Base-by-base conservation (phyloP, 257 asterid genomes). In the Ajuga chamaepitys region DNA sequence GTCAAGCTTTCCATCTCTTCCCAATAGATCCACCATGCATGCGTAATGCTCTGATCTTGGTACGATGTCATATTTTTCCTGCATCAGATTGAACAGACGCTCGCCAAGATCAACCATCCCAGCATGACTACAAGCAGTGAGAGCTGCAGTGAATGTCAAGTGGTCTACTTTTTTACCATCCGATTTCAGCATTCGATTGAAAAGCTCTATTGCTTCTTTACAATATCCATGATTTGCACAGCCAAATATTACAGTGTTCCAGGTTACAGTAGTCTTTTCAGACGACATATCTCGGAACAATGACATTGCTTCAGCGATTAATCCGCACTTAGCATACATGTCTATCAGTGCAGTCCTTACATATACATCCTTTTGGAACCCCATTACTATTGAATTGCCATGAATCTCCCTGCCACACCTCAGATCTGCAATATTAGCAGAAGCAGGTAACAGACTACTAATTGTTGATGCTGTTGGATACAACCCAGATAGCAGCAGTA, bases 171-270 rank as follows among this genome's bases (percentile, higher is more conserved):
- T 80, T 17, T 42, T 35, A 37, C 70, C 84, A 44, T 78, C 86
- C 58, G 72, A 66, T 38, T 59, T 75, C 20, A 74, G 44, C 95
- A 89, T 82, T 56, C 68, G 61, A 58, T 70, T 28, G 62, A 87
- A 87, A 50, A 89, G 81, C 5, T 72, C 77, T 11, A 87, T 74
- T 18, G 95, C 88, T 71, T 81, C 78, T 0, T 48, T 14, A 45
- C 89, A 77, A 41, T 58, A 70, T 53, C 95, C 97, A 47, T 89
- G 84, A 72, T 89, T 85, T 4, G 94, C 94, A 13, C 68, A 89
- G 5, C 91, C 94, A 47, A 86, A 87, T 54, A 89, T 75, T 89
- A 89, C 83, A n/a, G 95, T 80, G 74, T 85, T 89, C 90, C 93
- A 89, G 0, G 95, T 80, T 24, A 75, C 87, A 1, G 79, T 79